Base-by-base conservation (phyloP, 2,329 filamentous ascomycete genomes). In the Fusarium subtropicale region DNA sequence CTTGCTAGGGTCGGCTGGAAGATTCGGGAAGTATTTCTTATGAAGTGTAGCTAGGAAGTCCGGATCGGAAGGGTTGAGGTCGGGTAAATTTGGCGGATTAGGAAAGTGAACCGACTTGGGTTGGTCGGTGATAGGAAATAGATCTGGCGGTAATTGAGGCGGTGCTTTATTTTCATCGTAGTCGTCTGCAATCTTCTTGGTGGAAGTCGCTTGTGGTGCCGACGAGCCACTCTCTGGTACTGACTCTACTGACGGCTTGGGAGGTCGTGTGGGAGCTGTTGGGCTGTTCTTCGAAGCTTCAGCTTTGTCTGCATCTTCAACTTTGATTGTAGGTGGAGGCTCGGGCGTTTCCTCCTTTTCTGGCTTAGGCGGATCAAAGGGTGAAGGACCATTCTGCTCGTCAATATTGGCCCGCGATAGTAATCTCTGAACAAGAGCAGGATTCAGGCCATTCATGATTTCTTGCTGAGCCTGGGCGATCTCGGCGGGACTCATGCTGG, bases 11-110 rank as follows among this genome's bases (percentile, higher is more conserved):
- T 97, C 93, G 56, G 94, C 89, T 3, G 94, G 89, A 2, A 97
- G 90, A 66, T 90, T 88, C 15, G 96, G 94, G 80, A 97, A 99
- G 86, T 97, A 99, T 79, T 97, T 97, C 24, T 89, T 82, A 83
- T 97, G 94, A 8, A 99, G 88, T 59, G 92, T 91, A 47, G 88
- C 81, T 60, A 98, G 89, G 81, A 98, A 98, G 75, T 93, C 85
- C 0, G 92, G 91, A 62, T 94, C 92, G 38, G 88, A 84, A 0
- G 94, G 94, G 77, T 98, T 93, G 68, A 98, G 90, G 62, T 93
- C 90, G 13, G 92, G 91, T 8, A 86, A 78, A 42, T 75, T 77
- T 12, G 79, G 83, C 3, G 79, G 81, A n/a, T 78, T 79, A 12
- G 90, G 90, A 79, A 90, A 93, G 80, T 92, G 91, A 16, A 86